Conservation (phyloP, 2,329 filamentous ascomycete genomes). For the Aspergillus awamori region DNA sequence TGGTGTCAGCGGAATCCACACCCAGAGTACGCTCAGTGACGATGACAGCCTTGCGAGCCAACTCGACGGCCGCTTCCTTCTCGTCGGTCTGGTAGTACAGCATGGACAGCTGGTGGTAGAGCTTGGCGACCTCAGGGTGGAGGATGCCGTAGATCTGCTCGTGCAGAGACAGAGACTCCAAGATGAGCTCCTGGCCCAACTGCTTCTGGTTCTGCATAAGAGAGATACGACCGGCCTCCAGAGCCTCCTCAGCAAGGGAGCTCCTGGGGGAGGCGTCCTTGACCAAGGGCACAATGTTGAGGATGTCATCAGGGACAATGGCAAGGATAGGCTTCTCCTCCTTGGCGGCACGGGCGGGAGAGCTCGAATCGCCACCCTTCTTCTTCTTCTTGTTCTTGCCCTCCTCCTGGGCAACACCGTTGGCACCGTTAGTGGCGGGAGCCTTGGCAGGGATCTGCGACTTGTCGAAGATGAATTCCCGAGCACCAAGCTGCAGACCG, state of each 20-base stretch:
- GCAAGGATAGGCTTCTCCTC: slow-evolving; percentile 57
- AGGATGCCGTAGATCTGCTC: slow-evolving; percentile 99
- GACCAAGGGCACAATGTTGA: slow-evolving; percentile 91
- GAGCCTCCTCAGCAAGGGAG: slow-evolving; percentile 86
- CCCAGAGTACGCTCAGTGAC: slow-evolving; percentile 93
- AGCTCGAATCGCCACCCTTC: slow-evolving; percentile 55
- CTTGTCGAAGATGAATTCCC: slow-evolving; percentile 70
- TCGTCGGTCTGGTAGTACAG: slow-evolving; percentile 98
- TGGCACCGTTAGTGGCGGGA: slow-evolving; percentile 43
- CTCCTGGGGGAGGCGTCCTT: slow-evolving; percentile 94
- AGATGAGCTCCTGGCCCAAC: slow-evolving; percentile 88
- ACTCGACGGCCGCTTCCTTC: slow-evolving; percentile 91
- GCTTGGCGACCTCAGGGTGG: slow-evolving; percentile 91
- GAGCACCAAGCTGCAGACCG: slow-evolving; percentile 82
- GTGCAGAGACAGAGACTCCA: slow-evolving; percentile 94
- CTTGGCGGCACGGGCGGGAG: slow-evolving; percentile 48
- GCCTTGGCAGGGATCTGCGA: slow-evolving; percentile 39
- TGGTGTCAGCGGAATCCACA: slow-evolving; percentile 89
- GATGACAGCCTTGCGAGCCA: slow-evolving; percentile 94
- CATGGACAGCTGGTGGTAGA: slow-evolving; percentile 94
- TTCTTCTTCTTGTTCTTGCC: slow-evolving; percentile 63
- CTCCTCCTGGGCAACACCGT: slow-evolving; percentile 40
- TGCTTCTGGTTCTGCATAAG: slow-evolving; percentile 93
- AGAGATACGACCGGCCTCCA: slow-evolving; percentile 96
- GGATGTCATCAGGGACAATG: slow-evolving; percentile 81